Evolutionary conservation across 257 asterid genomes (phyloP), one percentile per base, ranked within the genome.

Genomic region (Rubia yunnanensis): DNA sequence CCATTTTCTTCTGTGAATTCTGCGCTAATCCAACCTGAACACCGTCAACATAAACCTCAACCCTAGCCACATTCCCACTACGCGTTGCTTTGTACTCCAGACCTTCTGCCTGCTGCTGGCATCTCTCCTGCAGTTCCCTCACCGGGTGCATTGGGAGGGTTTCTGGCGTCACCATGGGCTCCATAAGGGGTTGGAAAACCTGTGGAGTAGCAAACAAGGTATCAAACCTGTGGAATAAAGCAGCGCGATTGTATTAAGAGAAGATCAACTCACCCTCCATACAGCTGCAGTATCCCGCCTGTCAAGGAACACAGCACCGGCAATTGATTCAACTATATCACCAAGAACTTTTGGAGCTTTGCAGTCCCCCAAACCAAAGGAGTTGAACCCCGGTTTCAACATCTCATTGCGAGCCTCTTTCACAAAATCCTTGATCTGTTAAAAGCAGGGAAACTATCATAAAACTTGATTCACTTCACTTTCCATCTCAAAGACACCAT

Each of bases 111-210:
- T 90, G 87, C 71, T 86, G 99, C 78, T 94, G 99, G 77, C 99
- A 94, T 71, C 96, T 82, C 75, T 94, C 99, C 81, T 94, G 99
- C 71, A 94, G 81, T 77, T 94, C 99, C 62, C 99, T 71, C 44
- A 94, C 99, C 0, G 96, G 99, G 76, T 94, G 97, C 96, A 94
- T 94, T 17, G 97, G 99, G 64, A 94, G 95, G n/a, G 99, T 94
- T 73, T 90, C 95, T 23, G 97, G 99, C 49, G 99, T 94, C 63
- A 94, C 99, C 95, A 94, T 88, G 53, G 99, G 99, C 73, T 90
- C 68, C 88, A 94, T 67, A 64, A 94, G 68, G 14, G 99, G 99
- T 72, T 83, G 96, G 58, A 94, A 90, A n/a, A 88, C 97, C 99
- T 94, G 69, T 3, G 50, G 54, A 65, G 32, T 34, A 62, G 10